Conservation (phyloP, 495 filamentous ascomycete species). For the Aspergillus coremiiformis region DNA sequence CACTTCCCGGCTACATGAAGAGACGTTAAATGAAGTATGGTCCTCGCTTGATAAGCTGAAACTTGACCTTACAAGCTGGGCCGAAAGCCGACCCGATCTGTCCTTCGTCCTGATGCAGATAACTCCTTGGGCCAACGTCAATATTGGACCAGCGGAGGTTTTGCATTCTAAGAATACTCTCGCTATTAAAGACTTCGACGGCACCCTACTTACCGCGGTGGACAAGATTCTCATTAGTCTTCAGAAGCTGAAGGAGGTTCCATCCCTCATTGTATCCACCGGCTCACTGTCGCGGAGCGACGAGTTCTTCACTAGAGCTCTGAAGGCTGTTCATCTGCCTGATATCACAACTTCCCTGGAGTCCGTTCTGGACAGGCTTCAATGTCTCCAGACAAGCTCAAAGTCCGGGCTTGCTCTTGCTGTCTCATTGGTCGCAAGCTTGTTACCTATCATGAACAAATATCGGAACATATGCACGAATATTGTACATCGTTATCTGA, state of each 20-base stretch:
- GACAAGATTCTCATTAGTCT: slow-evolving; percentile 67
- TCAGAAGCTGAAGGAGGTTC: slow-evolving; percentile 59
- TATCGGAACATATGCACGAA: slow-evolving; percentile 56
- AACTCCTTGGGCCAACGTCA: slow-evolving; percentile 33
- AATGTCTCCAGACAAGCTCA: slow-evolving; percentile 40
- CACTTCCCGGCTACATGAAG: slow-evolving; percentile 35
- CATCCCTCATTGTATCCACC: slow-evolving; percentile 48
- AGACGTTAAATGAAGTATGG: slow-evolving; percentile 39
- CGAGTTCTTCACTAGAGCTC: slow-evolving; percentile 43
- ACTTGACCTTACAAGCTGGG: slow-evolving; percentile 34
- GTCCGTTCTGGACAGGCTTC: slow-evolving; percentile 41
- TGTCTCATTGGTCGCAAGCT: slow-evolving; percentile 54
- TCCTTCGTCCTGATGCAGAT: slow-evolving; percentile 58
- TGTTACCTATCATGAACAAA: slow-evolving; percentile 67
- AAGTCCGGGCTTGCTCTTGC: slow-evolving; percentile 36
- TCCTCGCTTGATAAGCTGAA: slow-evolving; percentile 38
- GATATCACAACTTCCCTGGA: slow-evolving; percentile 49
- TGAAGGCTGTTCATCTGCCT: slow-evolving; percentile 51
- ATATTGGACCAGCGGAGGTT: slow-evolving; percentile 7
- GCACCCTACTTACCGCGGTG: slow-evolving; percentile 48
- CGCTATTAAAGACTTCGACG: slow-evolving; percentile 41
- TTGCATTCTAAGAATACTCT: slow-evolving; percentile 13
- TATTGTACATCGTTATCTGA: slow-evolving; percentile 43
- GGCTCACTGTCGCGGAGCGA: slow-evolving; percentile 59
- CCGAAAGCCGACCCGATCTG: slow-evolving; percentile 47